Base-by-base conservation (phyloP, 1,139 yeast genomes). In the Tardiomyces digboiensis region DNA sequence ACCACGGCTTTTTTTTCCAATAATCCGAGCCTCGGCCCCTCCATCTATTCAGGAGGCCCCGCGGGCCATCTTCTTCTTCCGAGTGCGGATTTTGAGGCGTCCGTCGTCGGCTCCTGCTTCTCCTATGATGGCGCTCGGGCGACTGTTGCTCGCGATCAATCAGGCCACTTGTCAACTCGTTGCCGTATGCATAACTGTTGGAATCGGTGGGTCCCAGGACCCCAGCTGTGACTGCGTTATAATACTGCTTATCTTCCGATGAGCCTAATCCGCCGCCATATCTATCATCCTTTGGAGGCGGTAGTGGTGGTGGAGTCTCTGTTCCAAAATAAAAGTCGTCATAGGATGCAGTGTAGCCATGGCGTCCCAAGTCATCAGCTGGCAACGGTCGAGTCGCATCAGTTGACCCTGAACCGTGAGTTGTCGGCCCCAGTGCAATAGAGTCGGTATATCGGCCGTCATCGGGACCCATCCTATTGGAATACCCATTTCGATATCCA, bases 1-100 rank as follows among this genome's bases (percentile, higher is more conserved):
- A 54, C 53, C 59, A 62, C 2, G 69, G 68, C 23, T 36, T 36
- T 16, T 42, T n/a, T 8, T 26, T 26, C 33, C 33, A 26, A 16
- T 26, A 26, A 26, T 26, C 33, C 8, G 33, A n/a, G 33, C 10
- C 33, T n/a, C 33, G 33, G 33, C 33, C 33, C 16, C 33, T n/a
- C 33, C 33, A 26, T 5, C 33, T n/a, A 16, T n/a, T 8, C 33
- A n/a, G 3, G 33, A 5, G 8, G 33, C 16, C 33, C 14, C 33
- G 33, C 33, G 12, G 33, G 10, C 33, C 10, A 16, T n/a, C 5
- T 26, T 16, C 8, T 26, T 26, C 16, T 16, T 12, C 7, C 26
- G 26, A 7, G 10, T 8, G 33, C 33, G 33, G 10, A n/a, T n/a
- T n/a, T n/a, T 8, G 16, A n/a, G 3, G 33, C 10, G 8, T n/a